Base-by-base conservation (phyloP, 2,329 filamentous ascomycete species). In the Aspergillus viridinutans region DNA sequence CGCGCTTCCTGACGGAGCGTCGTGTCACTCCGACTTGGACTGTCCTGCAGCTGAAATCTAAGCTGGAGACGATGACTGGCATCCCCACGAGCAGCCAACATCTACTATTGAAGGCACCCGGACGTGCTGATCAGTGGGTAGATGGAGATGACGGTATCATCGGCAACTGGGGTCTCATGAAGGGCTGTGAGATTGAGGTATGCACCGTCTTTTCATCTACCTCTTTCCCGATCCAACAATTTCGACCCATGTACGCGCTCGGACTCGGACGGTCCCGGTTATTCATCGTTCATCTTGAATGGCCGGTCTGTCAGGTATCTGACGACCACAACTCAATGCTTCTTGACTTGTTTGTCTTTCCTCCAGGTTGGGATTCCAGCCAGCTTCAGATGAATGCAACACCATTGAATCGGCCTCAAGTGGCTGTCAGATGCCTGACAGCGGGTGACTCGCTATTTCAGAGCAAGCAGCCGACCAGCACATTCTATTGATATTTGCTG, bases 21-120 rank as follows among this genome's bases (percentile, higher is more conserved):
- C 90, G 94, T 64, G 86, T 97, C 72, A 93, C 90, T 26, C 93
- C 93, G 14, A 88, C 92, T 64, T 99, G 94, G 94, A 88, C 88
- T 60, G 88, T 99, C 70, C 81, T 83, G 55, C 87, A 90, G 67
- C 83, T 97, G 67, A 96, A 93, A 78, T 77, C 82, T 53, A 95
- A 94, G 74, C 86, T 99, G 52, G 93, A 97, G 76, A 89, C 91
- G 60, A 87, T 97, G 76, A 97, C 93, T 1, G 94, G 94, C 60
- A 86, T 97, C 40, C 93, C 94, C 17, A 90, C 92, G 10, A 83
- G 83, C 29, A 86, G 83, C 58, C 94, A 97, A 74, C 85, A 81
- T 60, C 82, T 99, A 60, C 86, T 81, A 29, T 80, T 97, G 70
- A 90, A 87, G 71, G 79, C 86, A 17, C 80, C 83, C 26, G 83